Evolutionary conservation across 2,329 filamentous ascomycete genomes (phyloP).

Genomic region (Chalaropsis ovoidea): DNA sequence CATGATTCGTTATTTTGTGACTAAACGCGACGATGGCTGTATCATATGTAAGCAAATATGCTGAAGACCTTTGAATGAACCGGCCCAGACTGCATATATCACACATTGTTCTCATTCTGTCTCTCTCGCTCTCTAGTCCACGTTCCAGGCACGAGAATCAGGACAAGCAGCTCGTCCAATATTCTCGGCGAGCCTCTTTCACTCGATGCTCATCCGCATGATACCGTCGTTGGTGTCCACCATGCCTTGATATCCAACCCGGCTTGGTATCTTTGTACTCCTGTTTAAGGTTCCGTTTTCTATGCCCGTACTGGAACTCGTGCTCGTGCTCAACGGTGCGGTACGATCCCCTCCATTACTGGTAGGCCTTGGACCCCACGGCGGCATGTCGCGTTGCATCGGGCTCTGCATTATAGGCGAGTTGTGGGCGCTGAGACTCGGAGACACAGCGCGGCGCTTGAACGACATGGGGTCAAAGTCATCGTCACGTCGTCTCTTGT

Average conservation of each 20-base stretch:
- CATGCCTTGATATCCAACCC: slow-evolving; percentile 84
- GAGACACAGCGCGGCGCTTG: slow-evolving; percentile 84
- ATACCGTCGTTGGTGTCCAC: slow-evolving; percentile 87
- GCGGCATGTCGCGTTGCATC: slow-evolving; percentile 56
- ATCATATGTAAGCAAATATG: not conserved
- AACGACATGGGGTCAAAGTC: slow-evolving; percentile 81
- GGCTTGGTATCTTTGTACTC: slow-evolving; percentile 44
- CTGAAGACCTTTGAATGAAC: too few relatives aligned
- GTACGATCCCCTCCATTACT: slow-evolving; percentile 38
- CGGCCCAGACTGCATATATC: too few relatives aligned
- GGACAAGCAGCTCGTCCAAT: not conserved
- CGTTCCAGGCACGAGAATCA: not conserved
- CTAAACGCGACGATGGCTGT: not conserved
- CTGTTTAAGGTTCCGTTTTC: slow-evolving; percentile 34
- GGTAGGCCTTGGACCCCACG: slow-evolving; percentile 62
- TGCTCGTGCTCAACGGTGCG: slow-evolving; percentile 27
- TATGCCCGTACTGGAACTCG: slow-evolving; percentile 41
- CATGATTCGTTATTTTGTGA: slow-evolving; percentile 22
- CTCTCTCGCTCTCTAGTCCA: too few relatives aligned
- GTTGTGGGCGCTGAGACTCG: slow-evolving; percentile 82
- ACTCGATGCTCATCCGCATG: slow-evolving; percentile 97
- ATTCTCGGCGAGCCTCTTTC: slow-evolving; percentile 25
- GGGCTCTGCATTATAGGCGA: slow-evolving; percentile 82
- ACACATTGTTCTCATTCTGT: too few relatives aligned
- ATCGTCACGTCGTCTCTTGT: slow-evolving; percentile 78